Evolutionary conservation across 2,329 filamentous ascomycete genomes (phyloP).

Genomic region (Beauveria brongniartii): DNA sequence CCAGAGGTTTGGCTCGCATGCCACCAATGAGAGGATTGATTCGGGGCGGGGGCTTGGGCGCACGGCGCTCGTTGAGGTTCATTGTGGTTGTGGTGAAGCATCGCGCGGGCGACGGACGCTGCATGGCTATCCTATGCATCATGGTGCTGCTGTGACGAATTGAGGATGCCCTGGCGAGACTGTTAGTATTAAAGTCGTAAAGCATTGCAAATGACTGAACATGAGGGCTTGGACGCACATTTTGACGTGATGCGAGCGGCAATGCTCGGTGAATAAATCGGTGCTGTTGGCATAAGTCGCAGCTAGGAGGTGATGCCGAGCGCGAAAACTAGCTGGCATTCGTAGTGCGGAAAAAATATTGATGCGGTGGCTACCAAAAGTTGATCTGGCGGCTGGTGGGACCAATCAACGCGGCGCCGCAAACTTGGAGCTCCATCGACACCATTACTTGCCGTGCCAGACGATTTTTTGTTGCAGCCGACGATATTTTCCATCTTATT

Average conservation of each 20-base stretch:
- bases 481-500: neutral
- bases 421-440: constrained; percentile 11
- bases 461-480: neutral
- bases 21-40: constrained; percentile 8
- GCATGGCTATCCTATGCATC: neutral
- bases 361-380: constrained; percentile 1
- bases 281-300: neutral
- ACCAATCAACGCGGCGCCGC: constrained; percentile 14
- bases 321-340: neutral
- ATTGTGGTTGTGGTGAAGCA: constrained; percentile 5
- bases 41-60: constrained; percentile 5
- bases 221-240: neutral
- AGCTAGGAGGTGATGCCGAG: neutral
- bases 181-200: neutral
- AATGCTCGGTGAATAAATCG: neutral
- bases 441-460: neutral
- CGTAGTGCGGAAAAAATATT: constrained; percentile 9
- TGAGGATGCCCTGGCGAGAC: neutral
- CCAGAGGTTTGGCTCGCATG: neutral
- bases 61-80: constrained; percentile 1
- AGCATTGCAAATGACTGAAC: neutral
- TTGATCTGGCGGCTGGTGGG: neutral
- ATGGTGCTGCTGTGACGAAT: constrained; percentile 9
- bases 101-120: neutral
- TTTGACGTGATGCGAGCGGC: neutral